Conservation (phyloP, 2,329 filamentous ascomycete genomes). For the Aspergillus texensis region DNA sequence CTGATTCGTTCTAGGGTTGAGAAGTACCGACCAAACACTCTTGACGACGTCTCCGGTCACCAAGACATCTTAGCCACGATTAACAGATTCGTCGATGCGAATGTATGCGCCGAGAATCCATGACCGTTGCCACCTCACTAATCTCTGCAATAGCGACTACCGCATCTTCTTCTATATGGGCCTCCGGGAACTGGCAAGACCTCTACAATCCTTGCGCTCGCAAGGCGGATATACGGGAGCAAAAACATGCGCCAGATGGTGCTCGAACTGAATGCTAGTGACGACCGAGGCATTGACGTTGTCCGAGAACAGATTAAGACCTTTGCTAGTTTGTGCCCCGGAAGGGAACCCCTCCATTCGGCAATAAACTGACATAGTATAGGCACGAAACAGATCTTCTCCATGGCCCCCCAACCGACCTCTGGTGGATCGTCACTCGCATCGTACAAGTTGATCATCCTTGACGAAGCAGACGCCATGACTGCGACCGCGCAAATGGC, state of each 20-base stretch:
- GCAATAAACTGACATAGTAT: neutral
- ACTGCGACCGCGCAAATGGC: slow-evolving; percentile 99
- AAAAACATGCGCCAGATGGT: slow-evolving; percentile 98
- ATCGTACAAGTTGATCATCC: slow-evolving; percentile 90
- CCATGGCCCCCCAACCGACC: slow-evolving; percentile 53
- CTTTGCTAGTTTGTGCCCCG: slow-evolving; percentile 68
- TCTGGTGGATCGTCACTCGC: slow-evolving; percentile 59
- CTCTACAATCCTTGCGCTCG: slow-evolving; percentile 90
- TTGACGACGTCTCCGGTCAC: slow-evolving; percentile 93
- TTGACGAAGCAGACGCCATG: slow-evolving; percentile 99
- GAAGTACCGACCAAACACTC: slow-evolving; percentile 87
- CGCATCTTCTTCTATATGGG: slow-evolving; percentile 94
- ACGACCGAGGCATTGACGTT: slow-evolving; percentile 96
- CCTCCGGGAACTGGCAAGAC: slow-evolving; percentile 97
- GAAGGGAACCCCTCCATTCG: neutral
- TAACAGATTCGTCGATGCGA: slow-evolving; percentile 95
- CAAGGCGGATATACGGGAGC: slow-evolving; percentile 85
- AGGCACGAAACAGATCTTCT: slow-evolving; percentile 93
- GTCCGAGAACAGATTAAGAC: slow-evolving; percentile 99
- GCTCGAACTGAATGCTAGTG: slow-evolving; percentile 93
- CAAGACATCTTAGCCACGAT: slow-evolving; percentile 97
- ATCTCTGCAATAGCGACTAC: slow-evolving; percentile 63
- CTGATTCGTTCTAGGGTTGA: slow-evolving; percentile 69
- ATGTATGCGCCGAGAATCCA: slow-evolving; percentile 52
- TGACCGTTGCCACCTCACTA: neutral